A percentile compares a stretch with the other conserved stretches of the same genome.
Evolutionary conservation across 1,139 yeast species (phyloP).

Genomic region (Pichia cactophila): DNA sequence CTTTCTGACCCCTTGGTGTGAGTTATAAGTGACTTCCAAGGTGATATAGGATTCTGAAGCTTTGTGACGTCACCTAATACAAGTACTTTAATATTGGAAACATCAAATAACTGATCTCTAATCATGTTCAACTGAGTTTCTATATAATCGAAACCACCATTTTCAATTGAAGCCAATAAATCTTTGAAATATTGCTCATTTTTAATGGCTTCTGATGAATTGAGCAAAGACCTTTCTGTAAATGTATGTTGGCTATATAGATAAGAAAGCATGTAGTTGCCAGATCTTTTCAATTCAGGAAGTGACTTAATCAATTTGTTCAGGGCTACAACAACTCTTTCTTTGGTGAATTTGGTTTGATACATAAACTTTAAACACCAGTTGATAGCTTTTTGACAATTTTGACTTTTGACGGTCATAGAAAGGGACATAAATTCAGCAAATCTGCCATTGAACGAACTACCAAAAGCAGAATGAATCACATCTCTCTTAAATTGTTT

Average conservation of each 20-base stretch:
- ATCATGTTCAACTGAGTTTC: conserved; percentile 49
- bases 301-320: conserved; percentile 71
- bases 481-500: conserved; percentile 68
- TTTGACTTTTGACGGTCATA: conserved; percentile 53
- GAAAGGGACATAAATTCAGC: conserved; percentile 58
- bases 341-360: conserved; percentile 62
- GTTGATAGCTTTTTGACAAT: conserved; percentile 60
- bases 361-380: conserved; percentile 69
- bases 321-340: conserved; percentile 59
- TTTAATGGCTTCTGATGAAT: conserved; percentile 57
- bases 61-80: conserved; percentile 60
- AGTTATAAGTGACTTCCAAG: conserved; percentile 49
- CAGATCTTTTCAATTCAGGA: conserved; percentile 77
- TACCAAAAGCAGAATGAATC: conserved; percentile 46
- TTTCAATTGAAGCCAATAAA: conserved; percentile 42
- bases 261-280: conserved; percentile 63
- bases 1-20: conserved; percentile 6
- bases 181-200: conserved; percentile 54
- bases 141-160: conserved; percentile 38
- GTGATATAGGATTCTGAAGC: conserved; percentile 46
- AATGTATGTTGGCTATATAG: conserved; percentile 47
- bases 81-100: conserved; percentile 58
- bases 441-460: conserved; percentile 54
- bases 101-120: conserved; percentile 47
- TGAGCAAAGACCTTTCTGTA: conserved; percentile 53